Percentiles rank a stretch among this genome's conserved stretches.
These are phyloP conservation scores for Trifolium dubium DNA, from an alignment of 306 rosid genomes.

Conservation along the genomic window DNA sequence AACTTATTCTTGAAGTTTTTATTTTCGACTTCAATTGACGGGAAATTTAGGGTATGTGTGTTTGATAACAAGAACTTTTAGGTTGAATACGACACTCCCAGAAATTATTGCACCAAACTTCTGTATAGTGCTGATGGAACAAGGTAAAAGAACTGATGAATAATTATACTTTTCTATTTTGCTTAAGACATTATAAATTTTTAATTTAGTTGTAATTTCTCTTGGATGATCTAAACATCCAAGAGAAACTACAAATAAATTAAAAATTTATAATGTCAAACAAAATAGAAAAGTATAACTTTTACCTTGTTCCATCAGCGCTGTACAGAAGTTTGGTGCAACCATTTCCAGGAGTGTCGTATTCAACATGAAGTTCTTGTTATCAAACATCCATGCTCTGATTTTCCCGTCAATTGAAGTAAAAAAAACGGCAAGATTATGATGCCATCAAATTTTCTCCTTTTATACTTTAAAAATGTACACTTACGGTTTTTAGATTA, in stretches of 20 bases:
- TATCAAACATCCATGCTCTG: slow-evolving; percentile 76
- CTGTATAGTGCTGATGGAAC: slow-evolving; percentile 75
- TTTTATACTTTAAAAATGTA: too few species aligned
- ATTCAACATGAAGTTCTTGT: slow-evolving; percentile 65
- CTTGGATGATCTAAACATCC: slow-evolving; percentile 52
- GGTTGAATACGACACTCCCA: slow-evolving; percentile 80
- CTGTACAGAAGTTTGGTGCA: slow-evolving; percentile 75
- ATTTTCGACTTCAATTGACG: slow-evolving; percentile 74
- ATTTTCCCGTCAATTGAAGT: slow-evolving; percentile 83
- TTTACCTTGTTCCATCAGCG: slow-evolving; percentile 78
- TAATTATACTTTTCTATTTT: not conserved
- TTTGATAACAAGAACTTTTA: slow-evolving; percentile 63
- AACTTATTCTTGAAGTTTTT: slow-evolving; percentile 57
- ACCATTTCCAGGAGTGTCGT: slow-evolving; percentile 79
- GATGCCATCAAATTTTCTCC: not conserved
- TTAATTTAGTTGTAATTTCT: slow-evolving; percentile 30
- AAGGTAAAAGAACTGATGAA: slow-evolving; percentile 57
- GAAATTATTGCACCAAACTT: slow-evolving; percentile 71
- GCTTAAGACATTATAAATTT: not conserved
- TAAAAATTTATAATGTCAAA: not conserved
- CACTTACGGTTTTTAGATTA: too few species aligned
- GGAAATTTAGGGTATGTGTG: slow-evolving; percentile 84
- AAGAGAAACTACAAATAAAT: slow-evolving; percentile 13
- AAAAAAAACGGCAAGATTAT: slow-evolving; percentile 61
- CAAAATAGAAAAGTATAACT: not conserved